phyloP scores from a whole-genome alignment of 768 basidiomycete species.

The Suillus fuscotomentosus region DNA sequence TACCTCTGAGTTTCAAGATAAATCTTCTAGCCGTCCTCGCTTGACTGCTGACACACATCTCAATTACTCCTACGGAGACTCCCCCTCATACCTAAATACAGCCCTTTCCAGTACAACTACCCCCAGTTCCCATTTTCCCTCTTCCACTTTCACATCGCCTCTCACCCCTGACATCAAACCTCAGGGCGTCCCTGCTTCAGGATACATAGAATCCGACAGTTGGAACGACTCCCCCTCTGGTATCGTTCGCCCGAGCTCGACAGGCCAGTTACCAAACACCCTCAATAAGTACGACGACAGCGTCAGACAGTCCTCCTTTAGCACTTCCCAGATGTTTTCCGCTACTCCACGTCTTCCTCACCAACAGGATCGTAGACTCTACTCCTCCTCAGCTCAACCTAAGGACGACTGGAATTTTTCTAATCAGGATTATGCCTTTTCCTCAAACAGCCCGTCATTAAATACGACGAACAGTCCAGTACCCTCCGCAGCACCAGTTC shows the following conservation, averaged over 20 bases:
- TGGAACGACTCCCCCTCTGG: slow-evolving; percentile 56
- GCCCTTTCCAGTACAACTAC: slow-evolving; percentile 53
- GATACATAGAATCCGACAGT: slow-evolving; percentile 46
- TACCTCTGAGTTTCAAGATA: slow-evolving; percentile 37
- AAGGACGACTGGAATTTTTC: slow-evolving; percentile 76
- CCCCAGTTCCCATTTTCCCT: slow-evolving; percentile 49
- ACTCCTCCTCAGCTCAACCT: slow-evolving; percentile 37
- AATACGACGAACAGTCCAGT: slow-evolving; percentile 34
- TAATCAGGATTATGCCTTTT: slow-evolving; percentile 54
- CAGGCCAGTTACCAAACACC: slow-evolving; percentile 53
- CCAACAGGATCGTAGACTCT: slow-evolving; percentile 64
- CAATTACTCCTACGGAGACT: slow-evolving; percentile 39
- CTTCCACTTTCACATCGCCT: slow-evolving; percentile 45
- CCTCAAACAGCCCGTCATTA: slow-evolving; percentile 26
- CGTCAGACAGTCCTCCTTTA: slow-evolving; percentile 68
- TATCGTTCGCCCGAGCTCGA: slow-evolving; percentile 69
- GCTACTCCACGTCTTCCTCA: slow-evolving; percentile 70
- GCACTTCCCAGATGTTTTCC: slow-evolving; percentile 61
- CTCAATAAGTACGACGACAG: slow-evolving; percentile 67
- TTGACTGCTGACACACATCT: slow-evolving; percentile 49
- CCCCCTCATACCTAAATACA: slow-evolving; percentile 48
- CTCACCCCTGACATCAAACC: slow-evolving; percentile 47
- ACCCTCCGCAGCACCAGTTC: slow-evolving; percentile 25
- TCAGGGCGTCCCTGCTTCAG: slow-evolving; percentile 41
- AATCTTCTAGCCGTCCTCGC: slow-evolving; percentile 40